phyloP scores from a whole-genome alignment of 441 rosid genomes.

The Syzygium malaccense region DNA sequence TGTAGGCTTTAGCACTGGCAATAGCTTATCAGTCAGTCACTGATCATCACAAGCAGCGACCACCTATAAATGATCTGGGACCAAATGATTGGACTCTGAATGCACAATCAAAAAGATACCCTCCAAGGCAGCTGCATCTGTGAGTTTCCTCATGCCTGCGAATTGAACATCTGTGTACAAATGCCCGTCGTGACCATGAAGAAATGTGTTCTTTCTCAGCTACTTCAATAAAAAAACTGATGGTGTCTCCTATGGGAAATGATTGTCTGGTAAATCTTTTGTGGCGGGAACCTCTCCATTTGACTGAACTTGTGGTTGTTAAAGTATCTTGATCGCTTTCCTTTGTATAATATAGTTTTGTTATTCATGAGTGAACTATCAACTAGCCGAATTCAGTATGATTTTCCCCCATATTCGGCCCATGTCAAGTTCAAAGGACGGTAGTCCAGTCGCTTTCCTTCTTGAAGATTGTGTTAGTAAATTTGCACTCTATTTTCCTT shows the following conservation, averaged over 20 bases:
- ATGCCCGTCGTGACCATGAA: not conserved
- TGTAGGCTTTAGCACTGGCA: conserved; percentile 83
- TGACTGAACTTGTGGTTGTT: not conserved
- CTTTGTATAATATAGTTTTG: not conserved
- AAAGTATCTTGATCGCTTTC: not conserved
- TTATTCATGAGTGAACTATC: not conserved
- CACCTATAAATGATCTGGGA: conserved; percentile 65
- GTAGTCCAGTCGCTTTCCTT: not conserved
- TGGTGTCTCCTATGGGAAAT: not conserved
- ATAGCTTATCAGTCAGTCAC: conserved; percentile 86
- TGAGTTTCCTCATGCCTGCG: not conserved
- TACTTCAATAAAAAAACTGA: not conserved
- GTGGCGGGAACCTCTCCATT: not conserved
- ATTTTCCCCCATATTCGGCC: not conserved
- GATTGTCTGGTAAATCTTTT: not conserved
- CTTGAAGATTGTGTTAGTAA: not conserved
- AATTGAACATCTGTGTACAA: not conserved
- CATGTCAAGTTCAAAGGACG: not conserved
- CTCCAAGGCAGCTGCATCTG: conserved; percentile 34
- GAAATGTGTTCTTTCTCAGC: not conserved
- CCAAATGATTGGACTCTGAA: conserved; percentile 40
- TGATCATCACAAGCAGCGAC: conserved; percentile 65
- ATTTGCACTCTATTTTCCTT: not conserved
- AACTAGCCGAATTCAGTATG: not conserved
- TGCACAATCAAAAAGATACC: conserved; percentile 31